Evolutionary conservation across 2,329 filamentous ascomycete genomes (phyloP).

Genomic region (Rosellinia necatrix): DNA sequence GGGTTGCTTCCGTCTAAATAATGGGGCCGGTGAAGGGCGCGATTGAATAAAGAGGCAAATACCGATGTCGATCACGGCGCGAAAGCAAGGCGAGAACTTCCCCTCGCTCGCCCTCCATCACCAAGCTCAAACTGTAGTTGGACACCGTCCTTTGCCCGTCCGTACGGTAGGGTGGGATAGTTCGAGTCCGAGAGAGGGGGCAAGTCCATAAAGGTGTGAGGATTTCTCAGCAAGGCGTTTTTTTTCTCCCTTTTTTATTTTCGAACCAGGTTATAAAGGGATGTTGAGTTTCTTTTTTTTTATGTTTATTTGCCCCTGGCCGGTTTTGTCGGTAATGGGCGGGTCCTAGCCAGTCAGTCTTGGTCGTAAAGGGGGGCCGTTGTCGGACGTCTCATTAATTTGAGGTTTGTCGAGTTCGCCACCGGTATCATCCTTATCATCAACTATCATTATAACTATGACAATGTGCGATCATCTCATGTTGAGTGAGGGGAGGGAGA

Average conservation of each 20-base stretch:
- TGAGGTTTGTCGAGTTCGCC: slow-evolving; percentile 13
- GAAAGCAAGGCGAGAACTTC: slow-evolving; percentile 9
- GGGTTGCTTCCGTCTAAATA: slow-evolving; percentile 21
- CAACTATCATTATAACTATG: neutral
- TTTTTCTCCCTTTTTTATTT: too few relatives aligned
- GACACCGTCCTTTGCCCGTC: slow-evolving; percentile 10
- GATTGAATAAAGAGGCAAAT: slow-evolving; percentile 9
- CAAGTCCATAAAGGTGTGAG: too few relatives aligned
- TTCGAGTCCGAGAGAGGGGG: too few relatives aligned
- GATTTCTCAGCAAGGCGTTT: too few relatives aligned
- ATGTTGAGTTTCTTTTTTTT: too few relatives aligned
- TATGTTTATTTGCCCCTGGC: too few relatives aligned
- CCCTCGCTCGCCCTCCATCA: slow-evolving; percentile 22
- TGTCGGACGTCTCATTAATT: slow-evolving; percentile 26
- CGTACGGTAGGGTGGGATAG: neutral
- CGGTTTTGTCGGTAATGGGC: neutral
- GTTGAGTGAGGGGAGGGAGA: slow-evolving; percentile 4
- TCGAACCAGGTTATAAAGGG: too few relatives aligned
- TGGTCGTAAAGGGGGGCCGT: slow-evolving; percentile 28
- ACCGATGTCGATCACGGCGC: slow-evolving; percentile 20
- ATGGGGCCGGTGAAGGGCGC: slow-evolving; percentile 20
- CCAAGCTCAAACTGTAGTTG: neutral
- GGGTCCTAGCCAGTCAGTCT: neutral
- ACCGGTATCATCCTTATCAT: slow-evolving; percentile 17
- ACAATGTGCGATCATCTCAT: slow-evolving; percentile 11